Evolutionary conservation across 1,284 basidiomycete species (phyloP).

Genomic region (Malassezia sp.): DNA sequence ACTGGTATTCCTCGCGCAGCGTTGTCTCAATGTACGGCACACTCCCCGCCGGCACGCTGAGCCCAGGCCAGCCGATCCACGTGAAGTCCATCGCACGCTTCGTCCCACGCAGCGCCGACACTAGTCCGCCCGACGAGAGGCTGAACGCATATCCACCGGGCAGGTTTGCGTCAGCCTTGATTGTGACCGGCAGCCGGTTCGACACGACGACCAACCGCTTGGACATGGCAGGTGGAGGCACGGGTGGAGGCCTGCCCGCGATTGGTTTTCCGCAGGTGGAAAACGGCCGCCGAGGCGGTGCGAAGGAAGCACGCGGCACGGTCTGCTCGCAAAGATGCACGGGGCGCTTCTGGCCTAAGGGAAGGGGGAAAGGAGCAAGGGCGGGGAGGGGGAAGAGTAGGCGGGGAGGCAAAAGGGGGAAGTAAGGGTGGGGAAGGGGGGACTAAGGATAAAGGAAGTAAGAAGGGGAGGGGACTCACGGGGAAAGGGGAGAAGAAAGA

Average conservation of each 20-base stretch:
- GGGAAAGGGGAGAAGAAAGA: too few relatives aligned
- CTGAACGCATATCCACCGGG: conserved; percentile 42
- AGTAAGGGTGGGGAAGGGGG: too few relatives aligned
- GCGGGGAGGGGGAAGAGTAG: background rate
- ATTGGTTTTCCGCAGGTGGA: background rate
- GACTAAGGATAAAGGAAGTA: too few relatives aligned
- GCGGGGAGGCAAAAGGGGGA: too few relatives aligned
- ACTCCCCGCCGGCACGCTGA: conserved; percentile 31
- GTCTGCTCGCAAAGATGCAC: background rate
- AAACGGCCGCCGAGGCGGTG: background rate
- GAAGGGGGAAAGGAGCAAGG: background rate
- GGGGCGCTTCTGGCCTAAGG: background rate
- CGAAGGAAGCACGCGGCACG: background rate
- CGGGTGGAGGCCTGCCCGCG: background rate
- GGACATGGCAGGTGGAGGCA: conserved; percentile 3
- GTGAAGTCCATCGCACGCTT: conserved; percentile 45
- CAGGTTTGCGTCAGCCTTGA: conserved; percentile 37
- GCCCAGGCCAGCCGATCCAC: conserved; percentile 47
- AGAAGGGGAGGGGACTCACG: too few relatives aligned
- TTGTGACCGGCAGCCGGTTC: conserved; percentile 66
- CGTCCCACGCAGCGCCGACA: conserved; percentile 40
- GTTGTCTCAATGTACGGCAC: conserved; percentile 49
- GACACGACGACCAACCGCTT: conserved; percentile 79
- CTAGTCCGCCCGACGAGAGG: conserved; percentile 43
- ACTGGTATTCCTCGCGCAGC: conserved; percentile 85